Conservation (phyloP, 257 asterid species). For the Galeopsis tetrahit region DNA sequence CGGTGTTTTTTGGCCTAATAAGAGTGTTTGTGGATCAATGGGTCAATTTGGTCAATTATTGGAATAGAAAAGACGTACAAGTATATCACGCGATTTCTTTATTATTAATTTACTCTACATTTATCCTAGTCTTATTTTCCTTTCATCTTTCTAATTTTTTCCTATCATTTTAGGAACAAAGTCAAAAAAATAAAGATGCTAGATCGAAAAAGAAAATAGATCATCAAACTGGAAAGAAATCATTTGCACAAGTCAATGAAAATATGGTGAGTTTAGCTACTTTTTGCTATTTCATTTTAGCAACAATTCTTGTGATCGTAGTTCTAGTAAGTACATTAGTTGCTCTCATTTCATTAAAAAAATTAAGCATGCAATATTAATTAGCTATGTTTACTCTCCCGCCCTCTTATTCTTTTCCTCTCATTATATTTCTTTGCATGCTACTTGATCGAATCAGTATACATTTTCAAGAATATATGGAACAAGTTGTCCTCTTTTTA, state of each 20-base stretch:
- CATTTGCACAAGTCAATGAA: neutral
- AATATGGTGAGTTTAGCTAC: neutral
- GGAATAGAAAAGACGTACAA: slow-evolving; percentile 22
- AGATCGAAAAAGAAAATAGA: slow-evolving; percentile 13
- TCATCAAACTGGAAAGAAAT: neutral
- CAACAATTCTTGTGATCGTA: no score
- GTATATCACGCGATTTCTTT: neutral
- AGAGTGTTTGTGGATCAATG: slow-evolving; percentile 18
- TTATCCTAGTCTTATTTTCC: neutral
- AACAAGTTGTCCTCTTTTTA: no score
- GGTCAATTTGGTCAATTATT: slow-evolving; percentile 5
- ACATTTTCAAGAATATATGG: no score
- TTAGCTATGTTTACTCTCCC: no score
- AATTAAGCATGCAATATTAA: no score
- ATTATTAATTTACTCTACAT: neutral
- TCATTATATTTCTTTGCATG: no score
- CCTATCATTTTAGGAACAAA: neutral
- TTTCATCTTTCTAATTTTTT: neutral
- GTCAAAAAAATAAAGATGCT: neutral
- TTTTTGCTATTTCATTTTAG: no score
- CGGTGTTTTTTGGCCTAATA: neutral
- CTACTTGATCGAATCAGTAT: no score
- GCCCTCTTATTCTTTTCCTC: no score
- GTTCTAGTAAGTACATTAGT: no score
- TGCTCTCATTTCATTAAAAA: no score